Base-by-base conservation (phyloP, 768 basidiomycete genomes). In the Lenzites betulinus region DNA sequence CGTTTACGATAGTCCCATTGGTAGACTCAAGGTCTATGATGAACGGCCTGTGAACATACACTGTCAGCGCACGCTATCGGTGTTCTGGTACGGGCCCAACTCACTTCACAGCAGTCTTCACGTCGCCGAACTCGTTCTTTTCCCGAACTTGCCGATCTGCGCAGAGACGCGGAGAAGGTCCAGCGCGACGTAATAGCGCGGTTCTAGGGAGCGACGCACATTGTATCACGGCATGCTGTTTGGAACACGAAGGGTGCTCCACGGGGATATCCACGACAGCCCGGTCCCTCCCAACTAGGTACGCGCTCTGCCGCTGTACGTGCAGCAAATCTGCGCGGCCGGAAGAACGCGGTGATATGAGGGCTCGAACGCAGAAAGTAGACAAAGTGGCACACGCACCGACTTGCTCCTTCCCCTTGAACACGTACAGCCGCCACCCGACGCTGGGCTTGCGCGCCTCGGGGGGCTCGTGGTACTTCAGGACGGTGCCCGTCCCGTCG, bases 21-120 rank as follows among this genome's bases (percentile, higher is more conserved):
- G 97, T 98, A n/a, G 95, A 97, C 67, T 99, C 95, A 9, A 99
- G 84, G 75, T 99, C 97, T 60, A 99, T 97, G 51, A 99, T 84
- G 73, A 95, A 99, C 1, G 97, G 95, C 70, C 95, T 98, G 64
- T 15, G 54, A 20, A 23, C 62, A 36, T 23, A 13, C 11, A 11
- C 30, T 4, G 16, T 53, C 39, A 50, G 39, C 28, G 25, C 20
- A 23, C 28, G 28, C 20, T 16, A 13, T 16, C n/a, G n/a, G 28
- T 7, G 47, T 23, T n/a, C 5, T 43, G 13, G 41, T 30, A 13
- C 13, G 30, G 12, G 13, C 16, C 38, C 16, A 13, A 81, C 92
- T 44, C 49, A 96, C 96, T 98, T 99, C 46, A 92, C 83, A 5
- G 81, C 75, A n/a, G 83, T 79, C 71, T 92, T 95, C 8, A 82